Conservation (phyloP, 495 filamentous ascomycete genomes). For the Copromyces sp. region DNA sequence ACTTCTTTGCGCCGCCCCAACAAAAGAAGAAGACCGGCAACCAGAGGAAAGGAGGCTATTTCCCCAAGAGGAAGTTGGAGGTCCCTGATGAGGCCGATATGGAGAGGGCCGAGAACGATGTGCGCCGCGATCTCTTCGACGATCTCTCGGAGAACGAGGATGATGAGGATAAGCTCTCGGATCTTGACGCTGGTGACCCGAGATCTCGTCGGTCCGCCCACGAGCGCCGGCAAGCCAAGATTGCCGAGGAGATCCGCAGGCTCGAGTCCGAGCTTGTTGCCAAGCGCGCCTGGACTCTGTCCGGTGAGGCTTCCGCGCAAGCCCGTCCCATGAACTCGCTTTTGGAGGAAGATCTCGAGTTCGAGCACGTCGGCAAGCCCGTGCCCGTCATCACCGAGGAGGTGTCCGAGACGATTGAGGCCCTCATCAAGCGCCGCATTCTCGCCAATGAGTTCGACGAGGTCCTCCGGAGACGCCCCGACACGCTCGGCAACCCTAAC, state of each 20-base stretch:
- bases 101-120: slow-evolving; percentile 79
- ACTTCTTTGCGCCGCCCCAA: slow-evolving; percentile 82
- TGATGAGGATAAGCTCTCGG: slow-evolving; percentile 44
- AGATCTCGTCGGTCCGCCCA: slow-evolving; percentile 60
- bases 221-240: slow-evolving; percentile 73
- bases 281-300: slow-evolving; percentile 82
- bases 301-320: slow-evolving; percentile 75
- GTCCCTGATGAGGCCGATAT: slow-evolving; percentile 50
- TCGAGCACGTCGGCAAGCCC: slow-evolving; percentile 91
- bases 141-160: slow-evolving; percentile 55
- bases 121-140: slow-evolving; percentile 86
- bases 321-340: slow-evolving; percentile 84
- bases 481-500: slow-evolving; percentile 44
- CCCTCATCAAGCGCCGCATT: slow-evolving; percentile 88
- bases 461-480: slow-evolving; percentile 71
- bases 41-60: slow-evolving; percentile 1
- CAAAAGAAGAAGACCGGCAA: slow-evolving; percentile 45
- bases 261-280: slow-evolving; percentile 84
- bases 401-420: slow-evolving; percentile 84
- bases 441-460: slow-evolving; percentile 89
- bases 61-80: slow-evolving; percentile 21
- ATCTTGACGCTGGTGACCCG: slow-evolving; percentile 45
- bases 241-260: slow-evolving; percentile 80
- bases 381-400: slow-evolving; percentile 92
- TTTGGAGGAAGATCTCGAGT: slow-evolving; percentile 90